Evolutionary conservation across 2,329 filamentous ascomycete genomes (phyloP), one percentile per base, ranked within the genome.

Genomic region (Tolypocladium tropicale): DNA sequence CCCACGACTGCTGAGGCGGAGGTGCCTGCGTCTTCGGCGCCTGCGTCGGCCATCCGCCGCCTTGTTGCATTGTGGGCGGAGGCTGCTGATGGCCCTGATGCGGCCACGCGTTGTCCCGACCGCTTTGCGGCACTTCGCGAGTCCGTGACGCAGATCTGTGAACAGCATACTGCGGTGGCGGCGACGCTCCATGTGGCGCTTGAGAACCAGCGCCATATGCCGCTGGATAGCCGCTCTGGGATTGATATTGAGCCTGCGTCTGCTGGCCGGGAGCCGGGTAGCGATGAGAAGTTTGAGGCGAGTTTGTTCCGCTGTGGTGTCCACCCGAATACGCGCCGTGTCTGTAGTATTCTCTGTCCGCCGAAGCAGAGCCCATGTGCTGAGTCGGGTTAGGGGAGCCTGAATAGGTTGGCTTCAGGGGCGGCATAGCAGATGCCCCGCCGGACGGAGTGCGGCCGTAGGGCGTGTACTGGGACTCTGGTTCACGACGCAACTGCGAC

Each of bases 81-180:
- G 60, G 59, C 14, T 62, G 62, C 37, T 61, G 60, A 25, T 64
- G 65, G 32, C 58, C 50, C 54, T 67, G 62, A 48, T 68, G 66
- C 54, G 72, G 73, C 63, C 73, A 73, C 9, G 72, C 60, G 37
- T 62, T 65, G 33, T 72, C 70, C 50, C 68, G 67, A 46, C 74
- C 72, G 66, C 57, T 65, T 54, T 63, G 70, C 0, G 74, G 63
- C 18, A 67, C 60, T 50, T 81, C 78, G 23, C 77, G 74, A 12
- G 72, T 68, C 32, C 76, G 72, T 14, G 76, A 64, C 16, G 70
- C 65, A 25, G 74, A 63, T n/a, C 72, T 70, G 63, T 83, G 79
- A 11, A 72, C 66, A 0, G 74, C 70, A 56, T 83, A 84, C 60
- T 82, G 81, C 23, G 77, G 74, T n/a, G 78, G 74, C n/a, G 80